A percentile compares a stretch with the other conserved stretches of the same genome.
These are phyloP conservation scores for Papiliotrema nemorosa DNA, from an alignment of 1,284 basidiomycete species.

Conservation along the genomic window DNA sequence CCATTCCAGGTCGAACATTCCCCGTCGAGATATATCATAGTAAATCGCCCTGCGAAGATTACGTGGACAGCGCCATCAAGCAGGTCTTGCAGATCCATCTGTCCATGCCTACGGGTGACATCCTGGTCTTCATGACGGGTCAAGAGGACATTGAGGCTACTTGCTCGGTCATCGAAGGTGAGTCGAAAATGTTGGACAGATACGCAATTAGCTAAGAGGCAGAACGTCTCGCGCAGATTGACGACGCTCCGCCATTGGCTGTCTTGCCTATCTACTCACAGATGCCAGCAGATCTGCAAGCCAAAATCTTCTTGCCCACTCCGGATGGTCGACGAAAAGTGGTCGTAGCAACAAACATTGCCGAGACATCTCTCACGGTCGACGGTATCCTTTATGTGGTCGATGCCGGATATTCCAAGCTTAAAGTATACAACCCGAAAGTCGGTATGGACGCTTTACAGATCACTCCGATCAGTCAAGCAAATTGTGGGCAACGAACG, in stretches of 20 bases:
- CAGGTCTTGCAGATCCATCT: slow-evolving; percentile 96
- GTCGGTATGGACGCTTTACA: slow-evolving; percentile 99
- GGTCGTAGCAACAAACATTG: slow-evolving; percentile 98
- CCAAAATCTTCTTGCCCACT: slow-evolving; percentile 94
- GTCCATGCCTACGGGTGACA: slow-evolving; percentile 88
- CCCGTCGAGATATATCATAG: slow-evolving; percentile 95
- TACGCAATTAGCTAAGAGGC: slow-evolving; percentile 47
- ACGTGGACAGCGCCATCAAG: slow-evolving; percentile 96
- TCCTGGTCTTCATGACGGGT: slow-evolving; percentile 99
- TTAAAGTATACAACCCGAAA: slow-evolving; percentile 98
- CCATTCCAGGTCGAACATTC: slow-evolving; percentile 97
- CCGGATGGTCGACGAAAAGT: slow-evolving; percentile 93
- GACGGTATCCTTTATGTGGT: slow-evolving; percentile 98
- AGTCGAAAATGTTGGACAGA: slow-evolving; percentile 18
- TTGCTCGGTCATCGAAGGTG: slow-evolving; percentile 83
- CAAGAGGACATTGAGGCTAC: slow-evolving; percentile 98
- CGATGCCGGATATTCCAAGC: slow-evolving; percentile 92
- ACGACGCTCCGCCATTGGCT: slow-evolving; percentile 80
- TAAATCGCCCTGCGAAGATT: slow-evolving; percentile 97
- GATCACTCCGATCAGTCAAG: slow-evolving; percentile 97
- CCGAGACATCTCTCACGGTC: slow-evolving; percentile 95
- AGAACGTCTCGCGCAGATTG: slow-evolving; percentile 88
- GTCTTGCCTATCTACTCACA: slow-evolving; percentile 98
- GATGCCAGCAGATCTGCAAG: slow-evolving; percentile 98
- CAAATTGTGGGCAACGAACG: slow-evolving; percentile 91